A percentile compares a stretch with the other conserved stretches of the same genome.
Conservation (phyloP, 306 rosid genomes). For the Begonia fuchsioides region DNA sequence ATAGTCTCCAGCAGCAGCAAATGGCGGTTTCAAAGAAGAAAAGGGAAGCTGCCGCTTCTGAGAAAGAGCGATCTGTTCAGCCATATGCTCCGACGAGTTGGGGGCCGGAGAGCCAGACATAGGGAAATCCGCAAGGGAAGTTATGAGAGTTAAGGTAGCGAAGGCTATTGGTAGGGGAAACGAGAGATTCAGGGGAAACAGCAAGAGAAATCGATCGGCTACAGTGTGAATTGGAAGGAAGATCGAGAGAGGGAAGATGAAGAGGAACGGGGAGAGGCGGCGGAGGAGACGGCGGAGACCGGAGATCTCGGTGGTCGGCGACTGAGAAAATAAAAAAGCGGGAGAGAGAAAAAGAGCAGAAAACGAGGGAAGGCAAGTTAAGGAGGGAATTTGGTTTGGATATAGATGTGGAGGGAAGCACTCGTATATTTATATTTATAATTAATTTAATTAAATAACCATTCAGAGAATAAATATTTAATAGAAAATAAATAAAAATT, state of each 20-base stretch:
- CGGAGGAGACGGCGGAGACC: too few species aligned
- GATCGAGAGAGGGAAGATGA: background rate
- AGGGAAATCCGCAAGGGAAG: conserved; percentile 7
- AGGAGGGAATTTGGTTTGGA: conserved; percentile 98
- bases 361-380: conserved; percentile 54
- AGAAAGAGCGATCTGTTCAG: conserved; percentile 51
- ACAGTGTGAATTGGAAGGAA: conserved; percentile 13
- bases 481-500: too few species aligned
- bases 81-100: conserved; percentile 21
- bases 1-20: conserved; percentile 55
- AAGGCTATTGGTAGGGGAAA: conserved; percentile 4
- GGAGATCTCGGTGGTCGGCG: conserved; percentile 53
- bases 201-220: conserved; percentile 15
- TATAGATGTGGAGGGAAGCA: conserved; percentile 84
- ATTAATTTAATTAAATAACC: too few species aligned
- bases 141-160: background rate
- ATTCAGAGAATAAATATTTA: too few species aligned
- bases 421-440: background rate
- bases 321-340: conserved; percentile 44
- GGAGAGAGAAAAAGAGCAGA: too few species aligned
- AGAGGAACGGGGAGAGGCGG: conserved; percentile 5
- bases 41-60: conserved; percentile 67
- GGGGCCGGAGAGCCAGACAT: conserved; percentile 58
- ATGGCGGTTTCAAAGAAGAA: conserved; percentile 61
- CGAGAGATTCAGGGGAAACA: background rate